Percentiles rank a stretch among this genome's conserved stretches.
These are phyloP conservation scores for Trebouxia sp. DNA, from an alignment of 139 green algal species.

Conservation along the genomic window DNA sequence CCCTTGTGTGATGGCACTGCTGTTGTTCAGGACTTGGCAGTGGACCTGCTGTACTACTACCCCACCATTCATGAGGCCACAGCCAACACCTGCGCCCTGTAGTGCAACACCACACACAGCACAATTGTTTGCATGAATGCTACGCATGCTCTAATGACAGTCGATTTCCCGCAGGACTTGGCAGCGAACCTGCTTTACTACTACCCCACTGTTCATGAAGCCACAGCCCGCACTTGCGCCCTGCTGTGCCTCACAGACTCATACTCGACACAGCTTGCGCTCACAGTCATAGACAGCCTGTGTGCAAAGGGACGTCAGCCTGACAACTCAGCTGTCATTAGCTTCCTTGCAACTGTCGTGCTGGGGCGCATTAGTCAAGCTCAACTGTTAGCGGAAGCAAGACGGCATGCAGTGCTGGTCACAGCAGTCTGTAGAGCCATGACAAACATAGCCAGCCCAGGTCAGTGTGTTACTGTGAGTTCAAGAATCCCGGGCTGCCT, in stretches of 20 bases:
- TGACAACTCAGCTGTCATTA: not conserved
- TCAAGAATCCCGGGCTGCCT: too few relatives aligned
- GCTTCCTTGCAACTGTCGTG: conserved; percentile 18
- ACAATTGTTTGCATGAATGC: not conserved
- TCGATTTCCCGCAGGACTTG: conserved; percentile 12
- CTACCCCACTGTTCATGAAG: conserved; percentile 22
- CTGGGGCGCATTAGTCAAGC: not conserved
- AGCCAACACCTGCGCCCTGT: not conserved
- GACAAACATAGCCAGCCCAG: not conserved
- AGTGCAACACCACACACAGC: not conserved
- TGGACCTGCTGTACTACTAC: conserved; percentile 36
- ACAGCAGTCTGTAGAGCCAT: not conserved
- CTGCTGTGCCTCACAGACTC: conserved; percentile 19
- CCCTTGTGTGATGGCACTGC: not conserved
- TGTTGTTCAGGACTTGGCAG: conserved; percentile 25
- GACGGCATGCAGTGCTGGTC: not conserved
- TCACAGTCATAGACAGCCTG: not conserved
- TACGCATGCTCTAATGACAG: not conserved
- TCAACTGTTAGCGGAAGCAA: not conserved
- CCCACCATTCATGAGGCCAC: not conserved
- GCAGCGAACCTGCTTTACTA: conserved; percentile 40
- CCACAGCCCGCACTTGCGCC: conserved; percentile 29
- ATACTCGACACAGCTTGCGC: conserved; percentile 14
- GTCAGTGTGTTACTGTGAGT: not conserved
- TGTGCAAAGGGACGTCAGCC: not conserved